phyloP scores from a whole-genome alignment of 176 grass and related monocot species.

The Aechmea fasciata region DNA sequence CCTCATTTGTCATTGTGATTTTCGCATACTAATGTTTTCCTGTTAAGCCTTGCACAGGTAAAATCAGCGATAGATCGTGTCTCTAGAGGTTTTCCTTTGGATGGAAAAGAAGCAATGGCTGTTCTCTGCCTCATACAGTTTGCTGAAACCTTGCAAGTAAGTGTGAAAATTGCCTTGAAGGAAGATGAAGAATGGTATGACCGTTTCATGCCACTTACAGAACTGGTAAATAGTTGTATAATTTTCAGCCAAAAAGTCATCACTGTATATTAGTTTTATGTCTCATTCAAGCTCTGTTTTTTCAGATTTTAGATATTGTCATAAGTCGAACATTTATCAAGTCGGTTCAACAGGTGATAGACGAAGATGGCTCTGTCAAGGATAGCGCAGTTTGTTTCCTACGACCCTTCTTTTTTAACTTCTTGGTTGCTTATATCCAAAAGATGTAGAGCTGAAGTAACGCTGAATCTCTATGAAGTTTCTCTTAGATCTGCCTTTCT shows the following conservation, averaged over 20 bases:
- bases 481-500: too few species aligned
- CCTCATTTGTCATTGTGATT: not conserved
- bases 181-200: slow-evolving; percentile 30
- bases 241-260: slow-evolving; percentile 3
- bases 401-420: not conserved
- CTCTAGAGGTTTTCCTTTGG: slow-evolving; percentile 40
- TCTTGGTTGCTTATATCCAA: slow-evolving; percentile 5
- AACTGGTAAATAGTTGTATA: slow-evolving; percentile 32
- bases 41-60: slow-evolving; percentile 31
- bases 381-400: slow-evolving; percentile 54
- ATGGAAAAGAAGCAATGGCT: slow-evolving; percentile 50
- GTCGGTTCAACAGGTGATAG: slow-evolving; percentile 47
- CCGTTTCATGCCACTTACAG: slow-evolving; percentile 32
- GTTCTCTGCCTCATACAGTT: slow-evolving; percentile 44
- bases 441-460: not conserved
- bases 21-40: not conserved
- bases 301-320: slow-evolving; percentile 47
- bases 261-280: slow-evolving; percentile 5
- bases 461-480: too few species aligned
- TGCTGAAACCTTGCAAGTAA: slow-evolving; percentile 58
- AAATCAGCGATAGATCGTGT: slow-evolving; percentile 47
- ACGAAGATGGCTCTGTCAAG: slow-evolving; percentile 75
- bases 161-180: slow-evolving; percentile 48
- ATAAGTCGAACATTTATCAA: slow-evolving; percentile 50
- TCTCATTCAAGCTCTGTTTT: not conserved